These are phyloP conservation scores for Cinnamomum chago DNA, from an alignment of 164 flowering plant genomes.

Conservation along the genomic window DNA sequence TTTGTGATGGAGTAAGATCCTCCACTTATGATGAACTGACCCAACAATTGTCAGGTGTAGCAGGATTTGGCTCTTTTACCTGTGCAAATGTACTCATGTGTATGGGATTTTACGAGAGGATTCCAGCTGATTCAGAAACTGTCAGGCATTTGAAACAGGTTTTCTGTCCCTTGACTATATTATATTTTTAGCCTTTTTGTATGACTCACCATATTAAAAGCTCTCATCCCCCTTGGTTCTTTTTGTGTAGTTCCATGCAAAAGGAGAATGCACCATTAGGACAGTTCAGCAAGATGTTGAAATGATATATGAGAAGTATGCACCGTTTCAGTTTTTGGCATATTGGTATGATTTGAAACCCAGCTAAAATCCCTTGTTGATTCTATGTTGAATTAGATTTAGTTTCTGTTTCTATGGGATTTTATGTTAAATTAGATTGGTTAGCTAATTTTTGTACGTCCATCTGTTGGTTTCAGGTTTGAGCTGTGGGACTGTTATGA, in stretches of 20 bases:
- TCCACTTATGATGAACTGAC: conserved; percentile 24
- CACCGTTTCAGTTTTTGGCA: conserved; percentile 57
- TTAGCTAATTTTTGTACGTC: background rate
- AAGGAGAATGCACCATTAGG: conserved; percentile 16
- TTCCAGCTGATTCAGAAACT: conserved; percentile 61
- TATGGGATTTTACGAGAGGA: conserved; percentile 57
- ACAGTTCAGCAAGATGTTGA: conserved; percentile 36
- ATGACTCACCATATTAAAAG: background rate
- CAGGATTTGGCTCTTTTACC: conserved; percentile 60
- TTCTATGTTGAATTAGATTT: background rate
- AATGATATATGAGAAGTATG: conserved; percentile 41
- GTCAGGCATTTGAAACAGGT: conserved; percentile 61
- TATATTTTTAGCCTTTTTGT: too few relatives aligned
- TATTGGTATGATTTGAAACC: conserved; percentile 37
- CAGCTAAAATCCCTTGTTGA: background rate
- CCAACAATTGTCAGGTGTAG: conserved; percentile 31
- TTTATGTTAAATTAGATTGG: background rate
- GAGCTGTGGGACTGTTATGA: conserved; percentile 60
- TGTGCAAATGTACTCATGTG: conserved; percentile 59
- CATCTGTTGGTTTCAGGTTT: conserved; percentile 36
- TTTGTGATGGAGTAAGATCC: conserved; percentile 15
- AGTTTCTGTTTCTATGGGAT: background rate
- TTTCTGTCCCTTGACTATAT: background rate
- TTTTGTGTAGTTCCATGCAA: conserved; percentile 46
- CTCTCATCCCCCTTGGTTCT: background rate